Base-by-base conservation (phyloP, 2,329 filamentous ascomycete genomes). In the Neofusicoccum laricinum region DNA sequence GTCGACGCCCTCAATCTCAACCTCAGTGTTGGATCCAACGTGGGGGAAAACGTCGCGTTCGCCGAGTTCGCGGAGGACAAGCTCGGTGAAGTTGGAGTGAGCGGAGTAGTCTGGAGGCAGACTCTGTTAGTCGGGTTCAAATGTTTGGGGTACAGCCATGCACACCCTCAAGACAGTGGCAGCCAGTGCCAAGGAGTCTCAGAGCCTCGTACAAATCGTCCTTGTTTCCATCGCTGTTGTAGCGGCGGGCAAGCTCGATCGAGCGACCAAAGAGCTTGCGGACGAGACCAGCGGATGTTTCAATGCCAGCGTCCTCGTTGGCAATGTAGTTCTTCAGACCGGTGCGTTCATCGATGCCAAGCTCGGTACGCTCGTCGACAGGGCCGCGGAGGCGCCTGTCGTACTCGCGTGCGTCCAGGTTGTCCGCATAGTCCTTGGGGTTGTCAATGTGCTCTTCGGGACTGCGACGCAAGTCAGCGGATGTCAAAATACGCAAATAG, bases 291-390 rank as follows among this genome's bases (percentile, higher is more conserved):
- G 93, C 90, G 55, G 92, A 96, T 49, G 90, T 96, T 78, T 90
- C 91, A 74, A 96, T 95, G 50, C 86, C 86, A 65, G 85, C 79
- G 58, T 86, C 81, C 75, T 97, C 93, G 67, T 93, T 93, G 43
- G 93, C 92, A 76, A 97, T 97, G 78, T 97, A 97, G 76, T 93
- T 95, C 81, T 98, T 98, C 79, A 96, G 72, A 36, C 85, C 84
- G 71, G 75, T 79, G 30, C 76, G 72, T 64, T 86, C 84, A 71
- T 98, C 92, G 71, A 98, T 85, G 50, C 85, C 86, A 40, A 97
- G 84, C 79, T 97, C 94, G 58, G 86, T 84, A 30, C 82, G 73
- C 79, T 96, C 92, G 68, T 97, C 86, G 50, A 98, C 82, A 0
- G 91, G 92, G 0, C 88, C 92, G 73, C 94, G 90, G 59, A 97